Evolutionary conservation across 2,329 filamentous ascomycete species (phyloP), one percentile per base, ranked within the genome.

Genomic region (Colletotrichum gigasporum): DNA sequence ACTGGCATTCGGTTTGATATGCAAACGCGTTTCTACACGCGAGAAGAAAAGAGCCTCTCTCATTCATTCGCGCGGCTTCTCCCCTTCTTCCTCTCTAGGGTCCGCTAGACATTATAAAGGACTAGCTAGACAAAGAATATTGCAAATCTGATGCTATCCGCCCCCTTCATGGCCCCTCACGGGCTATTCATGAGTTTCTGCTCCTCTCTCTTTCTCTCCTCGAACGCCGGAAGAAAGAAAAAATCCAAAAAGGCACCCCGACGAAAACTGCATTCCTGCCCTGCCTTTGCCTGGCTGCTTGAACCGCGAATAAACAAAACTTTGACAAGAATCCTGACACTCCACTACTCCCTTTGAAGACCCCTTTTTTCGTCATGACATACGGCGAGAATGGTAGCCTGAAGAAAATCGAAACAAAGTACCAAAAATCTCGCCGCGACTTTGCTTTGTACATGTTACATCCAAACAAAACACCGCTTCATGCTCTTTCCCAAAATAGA

Each of bases 401-500:
- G 35, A 7, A 39, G n/a, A 20, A 20, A 16, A 16, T 14, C 35
- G 14, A 16, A 16, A 16, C 35, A 39, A 39, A 6, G 11, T 39
- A 5, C 12, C 20, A 10, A 16, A 8, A 53, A 24, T 16, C 35
- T 37, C 18, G 18, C 11, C 54, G 8, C 18, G n/a, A 48, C 26
- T 16, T 24, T 34, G 28, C 39, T 44, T 50, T 37, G 48, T 37
- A 64, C 35, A 55, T 61, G 56, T 12, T 41, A 55, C 53, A 45
- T 24, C 41, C 35, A 10, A 32, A 32, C n/a, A 52, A 14, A 41
- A 51, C 9, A 34, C 47, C 30, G 16, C 28, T 42, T 18, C 8
- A 8, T 42, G 12, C 39, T 10, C 18, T 22, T 32, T 12, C 30
- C 30, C 6, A 32, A n/a, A n/a, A n/a, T n/a, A n/a, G n/a, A n/a